These are phyloP conservation scores for Phialophora expanda DNA, from an alignment of 2,329 filamentous ascomycete genomes.

Conservation along the genomic window DNA sequence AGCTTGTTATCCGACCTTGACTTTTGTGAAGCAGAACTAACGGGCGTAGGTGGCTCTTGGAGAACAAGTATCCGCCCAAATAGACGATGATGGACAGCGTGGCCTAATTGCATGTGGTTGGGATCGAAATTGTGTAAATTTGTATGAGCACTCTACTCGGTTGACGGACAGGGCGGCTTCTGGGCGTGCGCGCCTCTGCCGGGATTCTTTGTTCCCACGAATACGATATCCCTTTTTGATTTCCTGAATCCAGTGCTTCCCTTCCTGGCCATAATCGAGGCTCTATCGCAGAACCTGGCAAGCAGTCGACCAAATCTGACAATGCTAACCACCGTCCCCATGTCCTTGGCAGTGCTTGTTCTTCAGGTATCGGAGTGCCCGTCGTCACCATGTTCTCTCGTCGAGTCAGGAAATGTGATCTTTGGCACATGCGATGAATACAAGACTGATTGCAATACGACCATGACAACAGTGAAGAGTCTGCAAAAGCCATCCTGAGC, in stretches of 20 bases:
- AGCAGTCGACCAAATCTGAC: background rate
- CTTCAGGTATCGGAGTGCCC: slow-evolving; percentile 1
- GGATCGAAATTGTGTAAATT: slow-evolving; percentile 24
- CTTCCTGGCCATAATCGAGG: background rate
- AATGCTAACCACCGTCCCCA: background rate
- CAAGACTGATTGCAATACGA: slow-evolving; percentile 45
- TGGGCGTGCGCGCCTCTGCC: slow-evolving; percentile 26
- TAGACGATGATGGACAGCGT: slow-evolving; percentile 39
- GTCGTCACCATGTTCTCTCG: background rate
- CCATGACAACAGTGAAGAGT: slow-evolving; percentile 49
- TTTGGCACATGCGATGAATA: slow-evolving; percentile 14
- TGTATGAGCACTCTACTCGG: slow-evolving; percentile 33
- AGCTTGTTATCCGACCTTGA: slow-evolving; percentile 21
- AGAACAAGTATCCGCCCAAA: slow-evolving; percentile 58
- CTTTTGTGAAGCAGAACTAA: background rate
- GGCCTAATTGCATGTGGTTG: slow-evolving; percentile 5
- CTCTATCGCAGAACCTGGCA: background rate
- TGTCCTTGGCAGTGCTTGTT: background rate
- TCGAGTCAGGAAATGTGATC: background rate
- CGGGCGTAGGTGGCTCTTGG: slow-evolving; percentile 53
- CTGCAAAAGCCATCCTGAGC: slow-evolving; percentile 47
- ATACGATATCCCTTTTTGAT: slow-evolving; percentile 35
- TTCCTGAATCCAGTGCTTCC: slow-evolving; percentile 8
- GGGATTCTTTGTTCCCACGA: slow-evolving; percentile 29
- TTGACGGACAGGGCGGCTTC: slow-evolving; percentile 31